A percentile compares a stretch with the other conserved stretches of the same genome.
phyloP scores from a whole-genome alignment of 164 flowering plant genomes.

The Euptelea pleiosperma region DNA sequence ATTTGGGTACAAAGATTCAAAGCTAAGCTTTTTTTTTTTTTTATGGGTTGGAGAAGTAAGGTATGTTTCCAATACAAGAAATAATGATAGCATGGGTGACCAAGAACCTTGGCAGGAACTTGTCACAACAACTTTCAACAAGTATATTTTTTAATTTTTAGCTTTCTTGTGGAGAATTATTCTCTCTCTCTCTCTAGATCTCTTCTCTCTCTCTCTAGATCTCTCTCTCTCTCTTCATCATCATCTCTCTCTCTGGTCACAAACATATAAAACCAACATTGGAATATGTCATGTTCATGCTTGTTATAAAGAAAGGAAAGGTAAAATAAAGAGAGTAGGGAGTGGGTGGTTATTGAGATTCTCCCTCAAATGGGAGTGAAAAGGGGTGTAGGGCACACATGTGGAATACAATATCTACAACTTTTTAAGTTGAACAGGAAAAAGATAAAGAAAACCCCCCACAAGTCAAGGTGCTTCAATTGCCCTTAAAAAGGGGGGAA shows the following conservation, averaged over 20 bases:
- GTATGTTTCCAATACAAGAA: constrained; percentile 47
- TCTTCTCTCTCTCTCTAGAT: too few relatives aligned
- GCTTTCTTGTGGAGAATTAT: constrained; percentile 13
- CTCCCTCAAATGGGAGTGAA: constrained; percentile 17
- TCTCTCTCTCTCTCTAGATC: constrained; percentile 7
- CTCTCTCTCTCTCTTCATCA: too few relatives aligned
- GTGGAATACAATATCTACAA: constrained; percentile 11
- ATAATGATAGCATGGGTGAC: constrained; percentile 26
- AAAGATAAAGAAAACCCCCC: constrained; percentile 15
- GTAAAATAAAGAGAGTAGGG: neutral
- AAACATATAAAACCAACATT: constrained; percentile 17
- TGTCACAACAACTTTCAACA: constrained; percentile 23
- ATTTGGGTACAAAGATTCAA: constrained; percentile 20
- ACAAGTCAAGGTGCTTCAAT: constrained; percentile 32
- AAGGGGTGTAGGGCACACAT: constrained; percentile 12
- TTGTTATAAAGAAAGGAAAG: constrained; percentile 1
- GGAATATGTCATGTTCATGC: constrained; percentile 5
- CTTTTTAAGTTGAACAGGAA: constrained; percentile 23
- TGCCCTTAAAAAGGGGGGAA: constrained; percentile 35
- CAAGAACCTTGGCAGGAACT: constrained; percentile 21
- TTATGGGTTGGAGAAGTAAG: constrained; percentile 25
- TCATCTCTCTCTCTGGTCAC: constrained; percentile 1
- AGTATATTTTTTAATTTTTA: neutral
- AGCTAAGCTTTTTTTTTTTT: constrained; percentile 22
- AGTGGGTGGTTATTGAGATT: constrained; percentile 16